Conservation (phyloP, 352 stramenopile genomes). For the Albugo candida region DNA sequence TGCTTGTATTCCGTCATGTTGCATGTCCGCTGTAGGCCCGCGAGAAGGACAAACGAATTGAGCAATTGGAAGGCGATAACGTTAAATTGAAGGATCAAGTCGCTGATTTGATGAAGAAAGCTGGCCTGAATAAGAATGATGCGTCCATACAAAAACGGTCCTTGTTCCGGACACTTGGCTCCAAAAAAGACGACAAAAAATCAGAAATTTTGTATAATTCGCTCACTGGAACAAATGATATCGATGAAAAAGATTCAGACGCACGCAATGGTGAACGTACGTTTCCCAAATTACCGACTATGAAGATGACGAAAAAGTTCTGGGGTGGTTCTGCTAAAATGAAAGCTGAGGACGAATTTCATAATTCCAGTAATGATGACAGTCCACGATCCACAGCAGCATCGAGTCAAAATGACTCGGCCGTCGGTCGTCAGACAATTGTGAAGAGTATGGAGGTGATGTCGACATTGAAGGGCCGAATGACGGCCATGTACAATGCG, state of each 20-base stretch:
- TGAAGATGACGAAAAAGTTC: conserved; percentile 56
- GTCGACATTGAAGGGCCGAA: conserved; percentile 63
- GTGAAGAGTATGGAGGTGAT: conserved; percentile 66
- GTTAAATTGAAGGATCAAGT: conserved; percentile 36
- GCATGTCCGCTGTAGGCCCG: neutral
- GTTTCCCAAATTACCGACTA: conserved; percentile 39
- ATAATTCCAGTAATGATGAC: conserved; percentile 24
- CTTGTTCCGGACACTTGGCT: conserved; percentile 68
- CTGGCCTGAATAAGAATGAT: conserved; percentile 22
- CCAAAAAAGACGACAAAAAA: conserved; percentile 54
- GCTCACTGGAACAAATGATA: conserved; percentile 53
- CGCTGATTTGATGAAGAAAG: conserved; percentile 1
- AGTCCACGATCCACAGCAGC: conserved; percentile 22
- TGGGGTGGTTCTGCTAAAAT: conserved; percentile 28
- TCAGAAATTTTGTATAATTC: conserved; percentile 50
- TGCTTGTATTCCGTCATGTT: too few relatives aligned
- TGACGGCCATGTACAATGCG: conserved; percentile 54
- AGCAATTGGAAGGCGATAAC: conserved; percentile 46
- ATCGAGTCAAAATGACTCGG: conserved; percentile 20
- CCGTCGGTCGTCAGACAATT: conserved; percentile 44
- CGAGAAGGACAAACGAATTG: conserved; percentile 60
- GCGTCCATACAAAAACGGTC: conserved; percentile 39
- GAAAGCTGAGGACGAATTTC: conserved; percentile 25
- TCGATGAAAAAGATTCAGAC: conserved; percentile 29
- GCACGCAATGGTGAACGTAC: conserved; percentile 28